phyloP scores from a whole-genome alignment of 2,329 filamentous ascomycete species.

The Xenosphaeropsis pyriputrescens region DNA sequence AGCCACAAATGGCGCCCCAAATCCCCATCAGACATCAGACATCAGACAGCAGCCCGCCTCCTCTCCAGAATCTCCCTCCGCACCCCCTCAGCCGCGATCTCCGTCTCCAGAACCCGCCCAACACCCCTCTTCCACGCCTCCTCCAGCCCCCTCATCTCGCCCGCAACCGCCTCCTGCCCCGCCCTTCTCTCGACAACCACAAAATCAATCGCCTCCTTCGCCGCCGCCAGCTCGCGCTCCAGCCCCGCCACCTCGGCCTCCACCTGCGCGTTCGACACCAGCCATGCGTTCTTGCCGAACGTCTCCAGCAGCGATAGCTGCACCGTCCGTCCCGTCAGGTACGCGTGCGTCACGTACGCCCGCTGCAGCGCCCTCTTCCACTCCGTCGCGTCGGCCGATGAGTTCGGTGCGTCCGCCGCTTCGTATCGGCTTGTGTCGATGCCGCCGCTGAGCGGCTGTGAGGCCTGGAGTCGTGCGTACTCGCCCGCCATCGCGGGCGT shows the following conservation, averaged over 20 bases:
- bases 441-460: constrained; percentile 42
- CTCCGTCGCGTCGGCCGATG: constrained; percentile 18
- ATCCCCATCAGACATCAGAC: too few species aligned
- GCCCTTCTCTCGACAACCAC: constrained; percentile 56
- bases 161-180: constrained; percentile 55
- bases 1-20: too few species aligned
- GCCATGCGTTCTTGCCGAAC: constrained; percentile 76
- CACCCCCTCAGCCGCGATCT: constrained; percentile 67
- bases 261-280: constrained; percentile 67
- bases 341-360: constrained; percentile 42
- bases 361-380: constrained; percentile 21
- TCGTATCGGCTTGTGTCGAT: constrained; percentile 79
- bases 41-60: constrained; percentile 26
- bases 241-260: constrained; percentile 56
- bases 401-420: constrained; percentile 44
- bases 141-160: constrained; percentile 61
- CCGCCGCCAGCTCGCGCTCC: constrained; percentile 59
- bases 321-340: constrained; percentile 27
- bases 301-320: constrained; percentile 13
- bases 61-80: constrained; percentile 50
- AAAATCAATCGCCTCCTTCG: constrained; percentile 55
- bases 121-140: constrained; percentile 69
- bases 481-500: constrained; percentile 27
- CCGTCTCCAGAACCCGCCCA: constrained; percentile 68
- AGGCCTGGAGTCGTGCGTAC: constrained; percentile 48